These are phyloP conservation scores for Chalara sp. DNA, from an alignment of 2,329 filamentous ascomycete genomes.

Conservation along the genomic window DNA sequence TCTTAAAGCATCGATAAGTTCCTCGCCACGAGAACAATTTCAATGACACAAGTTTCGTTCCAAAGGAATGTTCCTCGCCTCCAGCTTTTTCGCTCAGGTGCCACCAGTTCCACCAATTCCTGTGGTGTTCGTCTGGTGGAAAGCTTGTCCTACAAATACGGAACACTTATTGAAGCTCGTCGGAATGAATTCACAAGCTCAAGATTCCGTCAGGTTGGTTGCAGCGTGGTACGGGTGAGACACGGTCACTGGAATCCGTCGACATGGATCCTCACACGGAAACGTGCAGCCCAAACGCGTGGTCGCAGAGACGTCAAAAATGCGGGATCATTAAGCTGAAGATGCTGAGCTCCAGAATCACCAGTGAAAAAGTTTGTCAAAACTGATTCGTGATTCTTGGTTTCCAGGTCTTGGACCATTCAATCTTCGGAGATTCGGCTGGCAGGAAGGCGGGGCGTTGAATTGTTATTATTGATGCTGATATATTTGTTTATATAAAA, in stretches of 20 bases:
- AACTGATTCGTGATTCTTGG: too few species aligned
- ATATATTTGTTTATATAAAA: too few species aligned
- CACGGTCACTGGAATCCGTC: conserved; percentile 18
- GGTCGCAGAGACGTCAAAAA: too few species aligned
- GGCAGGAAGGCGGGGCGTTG: too few species aligned
- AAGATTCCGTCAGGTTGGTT: conserved; percentile 10
- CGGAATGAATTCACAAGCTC: conserved; percentile 3
- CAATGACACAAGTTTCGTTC: not conserved
- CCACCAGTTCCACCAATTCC: not conserved
- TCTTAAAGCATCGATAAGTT: too few species aligned
- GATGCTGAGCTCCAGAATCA: too few species aligned
- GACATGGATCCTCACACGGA: conserved; percentile 19
- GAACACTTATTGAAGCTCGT: not conserved
- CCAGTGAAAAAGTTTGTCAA: too few species aligned
- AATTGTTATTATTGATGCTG: too few species aligned
- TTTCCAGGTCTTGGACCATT: too few species aligned
- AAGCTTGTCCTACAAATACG: conserved; percentile 5
- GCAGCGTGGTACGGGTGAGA: conserved; percentile 16
- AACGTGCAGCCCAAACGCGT: conserved; percentile 9
- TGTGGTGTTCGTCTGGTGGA: conserved; percentile 6
- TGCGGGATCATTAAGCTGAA: too few species aligned
- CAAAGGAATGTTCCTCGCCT: not conserved
- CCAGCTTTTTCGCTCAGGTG: not conserved
- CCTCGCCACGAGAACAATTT: too few species aligned
- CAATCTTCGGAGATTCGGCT: too few species aligned